phyloP scores from a whole-genome alignment of 768 basidiomycete species.

The Leucocoprinus leucothites region DNA sequence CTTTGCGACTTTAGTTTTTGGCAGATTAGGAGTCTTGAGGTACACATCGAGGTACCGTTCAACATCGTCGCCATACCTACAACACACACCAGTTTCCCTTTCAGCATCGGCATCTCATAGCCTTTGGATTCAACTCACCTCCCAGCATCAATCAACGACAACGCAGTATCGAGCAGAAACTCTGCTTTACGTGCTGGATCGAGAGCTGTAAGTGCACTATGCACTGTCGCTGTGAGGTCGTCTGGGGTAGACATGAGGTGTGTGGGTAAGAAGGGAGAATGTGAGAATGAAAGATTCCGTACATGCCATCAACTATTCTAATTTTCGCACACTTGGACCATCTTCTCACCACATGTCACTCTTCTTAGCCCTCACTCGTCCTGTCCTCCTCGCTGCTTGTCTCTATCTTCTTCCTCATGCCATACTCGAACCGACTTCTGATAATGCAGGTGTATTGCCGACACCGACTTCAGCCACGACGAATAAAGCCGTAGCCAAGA shows the following conservation, averaged over 20 bases:
- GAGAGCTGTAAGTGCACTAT: conserved; percentile 44
- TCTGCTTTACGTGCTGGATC: conserved; percentile 43
- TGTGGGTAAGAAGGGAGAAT: conserved; percentile 17
- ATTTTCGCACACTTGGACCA: not conserved
- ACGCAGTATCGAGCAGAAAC: conserved; percentile 47
- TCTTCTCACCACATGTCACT: conserved; percentile 1
- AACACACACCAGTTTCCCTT: not conserved
- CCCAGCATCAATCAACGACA: conserved; percentile 47
- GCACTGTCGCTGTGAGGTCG: conserved; percentile 50
- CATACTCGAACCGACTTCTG: not conserved
- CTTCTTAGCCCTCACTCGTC: not conserved
- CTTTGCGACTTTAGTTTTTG: conserved; percentile 45
- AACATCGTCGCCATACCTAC: conserved; percentile 60
- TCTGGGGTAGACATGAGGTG: conserved; percentile 28
- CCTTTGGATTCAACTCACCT: conserved; percentile 31
- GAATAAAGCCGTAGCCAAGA: not conserved
- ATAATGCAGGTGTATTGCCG: not conserved
- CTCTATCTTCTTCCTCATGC: conserved; percentile 2
- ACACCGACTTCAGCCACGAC: not conserved
- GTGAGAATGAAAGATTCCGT: not conserved
- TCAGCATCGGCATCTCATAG: not conserved
- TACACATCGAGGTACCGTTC: conserved; percentile 68
- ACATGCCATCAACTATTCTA: not conserved
- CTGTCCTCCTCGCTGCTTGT: not conserved
- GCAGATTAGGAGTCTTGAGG: conserved; percentile 55